Evolutionary conservation across 2,329 filamentous ascomycete species (phyloP), one percentile per base, ranked within the genome.

Genomic region (Exserohilum turcica): DNA sequence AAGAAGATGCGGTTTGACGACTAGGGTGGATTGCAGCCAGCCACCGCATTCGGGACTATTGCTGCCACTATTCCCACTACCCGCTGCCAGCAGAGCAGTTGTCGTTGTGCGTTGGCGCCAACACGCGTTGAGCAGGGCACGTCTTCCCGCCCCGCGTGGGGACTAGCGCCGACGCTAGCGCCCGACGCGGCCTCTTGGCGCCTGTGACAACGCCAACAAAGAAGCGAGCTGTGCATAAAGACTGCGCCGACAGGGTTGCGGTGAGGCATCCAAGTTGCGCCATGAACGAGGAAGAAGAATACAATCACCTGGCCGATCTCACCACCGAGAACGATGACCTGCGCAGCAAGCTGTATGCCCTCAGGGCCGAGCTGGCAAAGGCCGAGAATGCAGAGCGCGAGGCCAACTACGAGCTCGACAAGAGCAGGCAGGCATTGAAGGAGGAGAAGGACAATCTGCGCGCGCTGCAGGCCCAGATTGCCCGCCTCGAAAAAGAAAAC

Each of bases 1-100:
- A 44, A 18, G 24, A 59, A 50, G 27, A 35, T 46, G 12, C 27
- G 46, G 29, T 61, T 61, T 46, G 47, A 56, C 7, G 37, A 48
- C 33, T 55, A 46, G 32, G 48, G 4, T 12, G 16, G 18, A 33
- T 32, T 39, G 33, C 38, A 29, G 37, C 50, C n/a, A 33, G 15
- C 43, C 32, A 36, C 19, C 28, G n/a, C 24, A 6, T 47, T 43
- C 24, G 31, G 45, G 15, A 33, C 39, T 16, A 36, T 39, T 7
- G 5, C 13, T n/a, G 31, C 40, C n/a, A 38, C 33, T 24, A 36
- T 21, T 16, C 24, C n/a, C n/a, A n/a, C n/a, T n/a, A n/a, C n/a
- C n/a, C 32, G 21, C 13, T 44, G 27, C 48, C 39, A 16, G 24
- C 27, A 24, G 40, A 44, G 19, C 21, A 31, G 21, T 12, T 27